phyloP scores from a whole-genome alignment of 192 early-diverging fungal species.

The Thamnidium elegans region DNA sequence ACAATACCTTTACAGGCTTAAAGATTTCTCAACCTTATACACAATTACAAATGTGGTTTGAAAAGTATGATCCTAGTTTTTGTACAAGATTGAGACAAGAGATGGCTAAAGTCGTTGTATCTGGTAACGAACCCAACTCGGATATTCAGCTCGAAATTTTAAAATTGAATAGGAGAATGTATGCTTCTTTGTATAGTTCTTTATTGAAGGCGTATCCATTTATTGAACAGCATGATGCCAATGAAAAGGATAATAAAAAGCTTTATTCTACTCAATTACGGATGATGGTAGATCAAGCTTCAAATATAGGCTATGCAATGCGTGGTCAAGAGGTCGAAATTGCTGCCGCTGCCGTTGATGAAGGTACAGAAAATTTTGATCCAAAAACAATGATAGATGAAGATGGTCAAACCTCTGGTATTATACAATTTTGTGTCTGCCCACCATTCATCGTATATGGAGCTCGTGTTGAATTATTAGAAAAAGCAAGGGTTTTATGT shows the following conservation, averaged over 20 bases:
- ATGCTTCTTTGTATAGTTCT: constrained; percentile 21
- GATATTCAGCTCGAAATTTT: constrained; percentile 14
- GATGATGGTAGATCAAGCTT: constrained; percentile 25
- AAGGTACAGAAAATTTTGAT: constrained; percentile 25
- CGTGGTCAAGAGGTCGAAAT: constrained; percentile 39
- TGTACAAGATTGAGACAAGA: constrained; percentile 34
- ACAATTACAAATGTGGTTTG: constrained; percentile 21
- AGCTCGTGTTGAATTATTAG: constrained; percentile 9
- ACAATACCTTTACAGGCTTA: constrained; percentile 39
- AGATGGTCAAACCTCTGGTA: constrained; percentile 31
- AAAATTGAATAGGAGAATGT: constrained; percentile 13
- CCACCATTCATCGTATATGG: constrained; percentile 32
- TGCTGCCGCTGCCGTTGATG: constrained; percentile 26
- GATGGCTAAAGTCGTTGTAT: constrained; percentile 24
- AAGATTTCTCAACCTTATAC: constrained; percentile 14
- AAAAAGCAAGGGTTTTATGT: constrained; percentile 34
- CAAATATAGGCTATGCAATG: constrained; percentile 26
- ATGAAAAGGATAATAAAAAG: constrained; percentile 21
- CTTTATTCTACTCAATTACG: constrained; percentile 22
- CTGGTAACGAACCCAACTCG: background rate
- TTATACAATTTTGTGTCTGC: constrained; percentile 33
- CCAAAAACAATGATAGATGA: constrained; percentile 27
- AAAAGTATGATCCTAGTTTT: constrained; percentile 23
- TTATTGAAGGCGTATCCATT: constrained; percentile 31
- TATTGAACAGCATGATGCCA: constrained; percentile 22